Conservation (phyloP, 345 rosid genomes). For the Ceriops zippeliana region DNA sequence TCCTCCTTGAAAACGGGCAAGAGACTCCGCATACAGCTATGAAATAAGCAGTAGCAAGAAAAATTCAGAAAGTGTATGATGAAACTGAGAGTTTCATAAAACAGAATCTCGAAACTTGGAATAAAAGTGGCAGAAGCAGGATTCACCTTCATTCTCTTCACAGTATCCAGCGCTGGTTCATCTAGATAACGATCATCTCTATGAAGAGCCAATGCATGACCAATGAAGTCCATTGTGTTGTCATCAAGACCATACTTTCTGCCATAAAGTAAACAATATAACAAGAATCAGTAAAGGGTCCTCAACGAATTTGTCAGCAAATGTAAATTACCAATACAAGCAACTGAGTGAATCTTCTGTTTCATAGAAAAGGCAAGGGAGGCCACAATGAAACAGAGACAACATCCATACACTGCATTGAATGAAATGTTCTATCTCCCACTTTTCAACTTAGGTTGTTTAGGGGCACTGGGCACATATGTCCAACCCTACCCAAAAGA, state of each 20-base stretch:
- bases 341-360: neutral
- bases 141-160: slow-evolving; percentile 90
- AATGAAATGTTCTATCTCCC: too few species aligned
- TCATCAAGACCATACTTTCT: slow-evolving; percentile 90
- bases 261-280: slow-evolving; percentile 20
- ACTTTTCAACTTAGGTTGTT: too few species aligned
- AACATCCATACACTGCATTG: neutral
- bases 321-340: neutral
- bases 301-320: neutral
- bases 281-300: neutral
- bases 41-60: slow-evolving; percentile 14
- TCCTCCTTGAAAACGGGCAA: slow-evolving; percentile 98
- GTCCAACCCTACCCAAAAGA: neutral
- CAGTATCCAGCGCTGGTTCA: slow-evolving; percentile 94
- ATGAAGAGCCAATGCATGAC: slow-evolving; percentile 95
- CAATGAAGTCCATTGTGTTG: slow-evolving; percentile 87
- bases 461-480: too few species aligned
- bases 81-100: slow-evolving; percentile 1
- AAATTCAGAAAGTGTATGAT: slow-evolving; percentile 12
- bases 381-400: neutral
- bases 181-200: slow-evolving; percentile 72
- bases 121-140: neutral
- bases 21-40: slow-evolving; percentile 85
- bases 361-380: neutral
- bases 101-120: neutral